Base-by-base conservation (phyloP, 441 rosid species). In the Aleurites moluccanus region DNA sequence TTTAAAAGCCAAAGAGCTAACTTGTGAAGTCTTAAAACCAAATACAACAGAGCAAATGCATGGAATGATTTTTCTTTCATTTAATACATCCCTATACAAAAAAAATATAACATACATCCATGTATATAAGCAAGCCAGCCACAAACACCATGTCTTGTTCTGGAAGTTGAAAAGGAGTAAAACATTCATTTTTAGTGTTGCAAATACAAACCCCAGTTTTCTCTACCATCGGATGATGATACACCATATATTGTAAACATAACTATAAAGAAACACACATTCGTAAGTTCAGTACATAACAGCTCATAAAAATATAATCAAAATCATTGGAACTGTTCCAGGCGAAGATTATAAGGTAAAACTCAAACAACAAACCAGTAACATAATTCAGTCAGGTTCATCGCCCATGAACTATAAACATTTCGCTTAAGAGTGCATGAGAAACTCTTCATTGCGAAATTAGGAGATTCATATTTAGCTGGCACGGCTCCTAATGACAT, bases 401-500 rank as follows among this genome's bases (percentile, higher is more conserved):
- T 68, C 78, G 75, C 59, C 86, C 78, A 73, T 85, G 80, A 78
- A 75, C 82, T 81, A 86, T 73, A 73, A 79, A 82, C 84, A 83
- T 83, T 80, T 83, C 79, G 73, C 81, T 53, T 68, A 33, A 55
- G 84, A 78, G 68, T 63, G 76, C 81, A 80, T 67, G 42, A 4
- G 15, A 50, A 66, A 68, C 15, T 59, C 73, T 61, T 56, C 67
- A 75, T 20, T 25, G 60, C 33, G 64, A 75, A 42, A 70, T 55
- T 50, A 13, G 65, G 71, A 72, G 33, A 60, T 6, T 67, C 15
- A 35, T 60, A 67, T 72, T 82, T 78, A 87, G 76, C 61, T 83
- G 21, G 88, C 67, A 27, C 90, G 90, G 85, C 91, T 87, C 75
- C 79, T 86, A 59, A 89, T 82, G 72, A 89, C 91, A 14, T 89